A percentile compares a stretch with the other conserved stretches of the same genome.
phyloP scores from a whole-genome alignment of 345 rosid genomes.

The Carallia brachiata region DNA sequence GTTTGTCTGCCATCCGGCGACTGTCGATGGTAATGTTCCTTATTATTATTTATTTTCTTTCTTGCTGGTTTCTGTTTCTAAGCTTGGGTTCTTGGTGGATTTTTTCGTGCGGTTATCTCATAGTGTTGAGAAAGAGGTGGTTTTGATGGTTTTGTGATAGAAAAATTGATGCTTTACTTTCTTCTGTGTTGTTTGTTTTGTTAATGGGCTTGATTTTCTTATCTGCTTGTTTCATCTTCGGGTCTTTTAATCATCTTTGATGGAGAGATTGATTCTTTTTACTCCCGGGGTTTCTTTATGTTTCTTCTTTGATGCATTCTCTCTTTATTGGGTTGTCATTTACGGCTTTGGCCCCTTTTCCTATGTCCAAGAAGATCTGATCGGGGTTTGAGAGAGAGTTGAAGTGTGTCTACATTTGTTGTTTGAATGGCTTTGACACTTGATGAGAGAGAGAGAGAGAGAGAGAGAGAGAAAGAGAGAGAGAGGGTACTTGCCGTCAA shows the following conservation, averaged over 20 bases:
- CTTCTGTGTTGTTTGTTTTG: no score
- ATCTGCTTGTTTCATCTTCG: not conserved
- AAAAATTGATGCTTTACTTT: no score
- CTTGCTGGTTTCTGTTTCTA: not conserved
- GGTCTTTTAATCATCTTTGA: not conserved
- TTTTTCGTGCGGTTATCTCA: not conserved
- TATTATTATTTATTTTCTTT: not conserved
- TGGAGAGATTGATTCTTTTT: not conserved
- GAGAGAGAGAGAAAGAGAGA: not conserved
- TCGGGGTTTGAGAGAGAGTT: not conserved
- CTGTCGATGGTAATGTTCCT: conserved; percentile 45
- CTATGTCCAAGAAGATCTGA: not conserved
- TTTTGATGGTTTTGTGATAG: no score
- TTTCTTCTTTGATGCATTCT: not conserved
- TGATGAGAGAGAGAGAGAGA: not conserved
- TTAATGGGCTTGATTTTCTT: not conserved
- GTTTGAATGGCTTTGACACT: not conserved
- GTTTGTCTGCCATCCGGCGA: conserved; percentile 47
- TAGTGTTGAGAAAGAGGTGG: no score
- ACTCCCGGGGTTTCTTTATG: not conserved
- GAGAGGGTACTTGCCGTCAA: not conserved
- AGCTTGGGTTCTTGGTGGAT: not conserved
- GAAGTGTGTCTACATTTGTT: not conserved
- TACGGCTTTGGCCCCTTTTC: not conserved
- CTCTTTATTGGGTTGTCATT: not conserved